Evolutionary conservation across 108 stramenopile species (phyloP), one percentile per base, ranked within the genome.

Genomic region (Thalassiosira profunda): DNA sequence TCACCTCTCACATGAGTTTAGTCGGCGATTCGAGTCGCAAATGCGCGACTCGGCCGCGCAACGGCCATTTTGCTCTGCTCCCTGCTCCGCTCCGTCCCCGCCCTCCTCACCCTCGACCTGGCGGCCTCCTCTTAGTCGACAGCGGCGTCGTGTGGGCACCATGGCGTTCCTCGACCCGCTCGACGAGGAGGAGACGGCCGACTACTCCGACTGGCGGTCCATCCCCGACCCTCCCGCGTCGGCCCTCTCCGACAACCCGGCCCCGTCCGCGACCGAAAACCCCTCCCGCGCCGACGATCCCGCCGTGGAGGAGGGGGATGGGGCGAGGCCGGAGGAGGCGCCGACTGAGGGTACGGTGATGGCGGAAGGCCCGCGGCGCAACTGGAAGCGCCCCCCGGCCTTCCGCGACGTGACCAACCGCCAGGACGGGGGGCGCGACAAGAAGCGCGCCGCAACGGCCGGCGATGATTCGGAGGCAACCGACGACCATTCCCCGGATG

Each of bases 201-300:
- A 74, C 29, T 65, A 64, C 51, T 5, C 3, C 20, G 67, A 67
- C 53, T 76, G 74, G 74, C 60, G 56, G 46, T 67, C 65, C 21
- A 76, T 76, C n/a, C 74, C 74, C 43, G 74, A 76, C 41, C 74
- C 74, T 21, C 74, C 74, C 23, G 56, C 63, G 18, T 42, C 57
- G 51, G 15, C 34, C 14, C 33, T 11, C 24, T 15, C 2, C 17
- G 51, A 28, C 17, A 4, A 28, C 34, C 15, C 51, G 31, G 2
- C 51, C 34, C 29, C 46, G 11, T 47, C 46, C 1, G 23, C 20
- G 20, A 45, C 20, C 7, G 7, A n/a, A 34, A 36, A 4, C 44
- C 12, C 49, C 49, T 4, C 49, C 17, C 2, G 26, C 49, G 8
- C 1, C 9, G 15, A 31, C 6, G 17, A 31, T 18, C 24, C 47